Conservation (phyloP, 345 rosid species). For the Hibiscus mutabilis region DNA sequence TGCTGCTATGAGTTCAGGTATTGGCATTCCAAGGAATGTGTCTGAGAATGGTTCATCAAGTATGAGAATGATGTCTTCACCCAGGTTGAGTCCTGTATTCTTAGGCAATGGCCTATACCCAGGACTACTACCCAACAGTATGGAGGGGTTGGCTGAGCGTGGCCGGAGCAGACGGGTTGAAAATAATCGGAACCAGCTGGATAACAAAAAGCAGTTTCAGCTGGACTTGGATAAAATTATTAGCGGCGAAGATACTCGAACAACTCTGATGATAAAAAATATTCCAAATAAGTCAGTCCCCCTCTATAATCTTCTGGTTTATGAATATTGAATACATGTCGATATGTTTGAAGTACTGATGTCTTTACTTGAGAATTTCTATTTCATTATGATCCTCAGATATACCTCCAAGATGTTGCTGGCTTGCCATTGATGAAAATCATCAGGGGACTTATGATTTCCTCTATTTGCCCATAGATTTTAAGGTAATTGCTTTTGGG, state of each 20-base stretch:
- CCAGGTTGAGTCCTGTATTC: conserved; percentile 56
- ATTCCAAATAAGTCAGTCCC: conserved; percentile 52
- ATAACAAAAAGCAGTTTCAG: conserved; percentile 69
- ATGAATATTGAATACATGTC: background rate
- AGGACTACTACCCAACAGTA: conserved; percentile 35
- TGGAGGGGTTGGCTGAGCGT: conserved; percentile 59
- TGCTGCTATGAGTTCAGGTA: conserved; percentile 40
- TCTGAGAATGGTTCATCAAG: conserved; percentile 46
- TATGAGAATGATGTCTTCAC: conserved; percentile 72
- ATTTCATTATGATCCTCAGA: conserved; percentile 24
- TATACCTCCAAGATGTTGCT: conserved; percentile 74
- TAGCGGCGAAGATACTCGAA: conserved; percentile 53
- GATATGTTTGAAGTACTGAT: background rate
- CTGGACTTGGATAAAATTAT: conserved; percentile 76
- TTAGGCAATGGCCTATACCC: conserved; percentile 52
- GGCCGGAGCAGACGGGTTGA: conserved; percentile 57
- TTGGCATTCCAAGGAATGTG: conserved; percentile 41
- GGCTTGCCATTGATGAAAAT: conserved; percentile 65
- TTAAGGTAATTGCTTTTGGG: conserved; percentile 44
- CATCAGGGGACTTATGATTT: conserved; percentile 62
- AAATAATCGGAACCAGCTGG: conserved; percentile 48
- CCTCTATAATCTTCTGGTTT: background rate
- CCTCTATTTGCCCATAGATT: conserved; percentile 71
- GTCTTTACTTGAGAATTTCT: conserved; percentile 1
- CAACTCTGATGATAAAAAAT: conserved; percentile 61